Evolutionary conservation across 148 eudicot species (phyloP), one percentile per base, ranked within the genome.

Genomic region (Beta vulgaris): DNA sequence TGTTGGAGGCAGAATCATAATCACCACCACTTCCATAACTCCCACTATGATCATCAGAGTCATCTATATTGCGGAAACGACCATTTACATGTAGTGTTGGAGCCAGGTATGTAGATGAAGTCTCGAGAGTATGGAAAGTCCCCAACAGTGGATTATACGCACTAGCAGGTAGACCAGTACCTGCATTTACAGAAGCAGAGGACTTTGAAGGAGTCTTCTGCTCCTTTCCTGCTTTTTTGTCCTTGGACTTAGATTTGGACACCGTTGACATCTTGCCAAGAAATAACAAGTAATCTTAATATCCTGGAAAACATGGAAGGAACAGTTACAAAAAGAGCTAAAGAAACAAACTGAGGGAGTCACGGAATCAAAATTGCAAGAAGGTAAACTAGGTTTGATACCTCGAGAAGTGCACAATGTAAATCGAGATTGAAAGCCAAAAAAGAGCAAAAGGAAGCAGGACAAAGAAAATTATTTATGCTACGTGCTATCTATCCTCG

Each of bases 121-220:
- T 62, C 72, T 95, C 99, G 29, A 92, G 78, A 49, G 91, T 81
- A 72, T 88, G 96, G 76, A 95, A 95, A 60, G 97, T 94, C 37
- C 98, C 96, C 74, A 84, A 74, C 69, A 84, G 79, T 21, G 97
- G 99, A 86, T 95, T 95, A 75, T 95, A 92, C 23, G 93, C 97
- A 82, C 97, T 90, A 28, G 94, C 82, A 63, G 92, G 83, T 43
- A 80, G 62, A 37, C 89, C 88, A 82, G 44, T 83, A 49, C 83
- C 75, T 28, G 84, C 75, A 80, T 74, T 88, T 46, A 61, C 84
- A 70, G 79, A 79, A 32, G 81, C 87, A 69, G 92, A 70, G 71
- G 91, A 74, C 85, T 90, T 95, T 39, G 85, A 71, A 71, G 91
- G 85, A 68, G 78, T 81, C 81, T 95, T 95, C 69, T 84, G 91